Evolutionary conservation across 2,329 filamentous ascomycete species (phyloP).

Genomic region (Zymoseptoria brevis): DNA sequence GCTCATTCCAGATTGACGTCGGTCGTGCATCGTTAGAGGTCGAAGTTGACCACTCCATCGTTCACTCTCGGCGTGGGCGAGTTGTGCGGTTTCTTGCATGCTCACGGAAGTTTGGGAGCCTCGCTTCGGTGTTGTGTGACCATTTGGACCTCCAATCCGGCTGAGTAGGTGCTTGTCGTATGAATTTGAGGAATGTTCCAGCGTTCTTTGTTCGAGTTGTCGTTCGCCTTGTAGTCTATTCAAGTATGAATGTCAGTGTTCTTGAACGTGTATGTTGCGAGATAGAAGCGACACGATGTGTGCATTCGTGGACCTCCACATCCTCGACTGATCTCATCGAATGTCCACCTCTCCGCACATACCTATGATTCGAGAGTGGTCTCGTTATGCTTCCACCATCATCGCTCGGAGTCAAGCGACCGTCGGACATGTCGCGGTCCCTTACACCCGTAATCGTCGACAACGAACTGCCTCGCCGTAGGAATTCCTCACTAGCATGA

Average conservation of each 20-base stretch:
- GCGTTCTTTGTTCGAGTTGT: slow-evolving; percentile 50
- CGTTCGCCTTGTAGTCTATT: slow-evolving; percentile 51
- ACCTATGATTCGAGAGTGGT: slow-evolving; percentile 38
- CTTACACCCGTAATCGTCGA: slow-evolving; percentile 28
- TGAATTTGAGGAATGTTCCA: slow-evolving; percentile 52
- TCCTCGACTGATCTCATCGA: background rate
- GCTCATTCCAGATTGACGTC: slow-evolving; percentile 33
- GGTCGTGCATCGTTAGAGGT: slow-evolving; percentile 39
- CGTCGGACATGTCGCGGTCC: slow-evolving; percentile 23
- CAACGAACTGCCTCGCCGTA: slow-evolving; percentile 33
- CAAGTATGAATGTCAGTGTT: slow-evolving; percentile 6
- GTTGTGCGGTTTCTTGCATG: slow-evolving; percentile 26
- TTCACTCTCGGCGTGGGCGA: slow-evolving; percentile 32
- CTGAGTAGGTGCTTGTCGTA: slow-evolving; percentile 57
- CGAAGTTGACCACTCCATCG: slow-evolving; percentile 38
- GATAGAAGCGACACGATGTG: too few relatives aligned
- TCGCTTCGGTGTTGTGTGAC: slow-evolving; percentile 47
- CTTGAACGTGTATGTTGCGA: background rate
- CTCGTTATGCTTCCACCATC: slow-evolving; percentile 25
- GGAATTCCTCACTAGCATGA: slow-evolving; percentile 22
- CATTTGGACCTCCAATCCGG: slow-evolving; percentile 49
- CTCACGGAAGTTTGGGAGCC: slow-evolving; percentile 25
- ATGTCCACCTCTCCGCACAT: slow-evolving; percentile 12
- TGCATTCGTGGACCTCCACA: background rate
- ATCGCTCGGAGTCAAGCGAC: slow-evolving; percentile 21